A percentile compares a stretch with the other conserved stretches of the same genome.
These are phyloP conservation scores for Anthracocystis setariae DNA, from an alignment of 1,284 basidiomycete genomes.

Conservation along the genomic window DNA sequence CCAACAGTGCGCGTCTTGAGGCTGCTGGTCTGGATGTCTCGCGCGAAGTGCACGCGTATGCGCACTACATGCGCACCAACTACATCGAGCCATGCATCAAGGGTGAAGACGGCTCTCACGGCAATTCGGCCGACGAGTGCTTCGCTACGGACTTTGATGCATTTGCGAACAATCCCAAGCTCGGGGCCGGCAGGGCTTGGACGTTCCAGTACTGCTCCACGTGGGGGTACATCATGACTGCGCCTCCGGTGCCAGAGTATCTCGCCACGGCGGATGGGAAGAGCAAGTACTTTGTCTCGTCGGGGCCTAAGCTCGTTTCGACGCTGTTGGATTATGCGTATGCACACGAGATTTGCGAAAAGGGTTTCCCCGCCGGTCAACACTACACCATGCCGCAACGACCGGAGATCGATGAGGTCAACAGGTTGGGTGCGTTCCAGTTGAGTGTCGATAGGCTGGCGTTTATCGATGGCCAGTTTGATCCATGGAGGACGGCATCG, in stretches of 20 bases:
- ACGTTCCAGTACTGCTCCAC: conserved; percentile 81
- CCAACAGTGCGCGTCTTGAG: conserved; percentile 8
- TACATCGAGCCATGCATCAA: conserved; percentile 45
- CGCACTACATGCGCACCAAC: conserved; percentile 40
- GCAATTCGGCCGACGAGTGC: conserved; percentile 70
- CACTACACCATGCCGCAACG: conserved; percentile 76
- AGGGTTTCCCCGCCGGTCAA: conserved; percentile 84
- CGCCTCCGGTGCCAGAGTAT: conserved; percentile 33
- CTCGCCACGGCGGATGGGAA: conserved; percentile 28
- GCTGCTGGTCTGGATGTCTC: conserved; percentile 21
- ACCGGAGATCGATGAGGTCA: conserved; percentile 83
- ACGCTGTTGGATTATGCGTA: conserved; percentile 79
- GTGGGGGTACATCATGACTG: conserved; percentile 84
- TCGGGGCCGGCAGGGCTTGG: conserved; percentile 86
- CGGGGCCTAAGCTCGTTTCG: conserved; percentile 76
- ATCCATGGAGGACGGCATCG: conserved; percentile 88
- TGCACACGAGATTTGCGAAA: conserved; percentile 79
- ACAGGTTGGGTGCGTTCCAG: conserved; percentile 71
- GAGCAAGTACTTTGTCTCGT: conserved; percentile 33
- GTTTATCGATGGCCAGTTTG: conserved; percentile 83
- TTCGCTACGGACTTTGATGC: conserved; percentile 78
- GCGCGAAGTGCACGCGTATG: conserved; percentile 43
- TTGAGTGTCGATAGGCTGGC: conserved; percentile 82
- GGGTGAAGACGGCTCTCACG: conserved; percentile 28
- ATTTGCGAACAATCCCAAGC: conserved; percentile 74